phyloP scores from a whole-genome alignment of 192 early-diverging fungal species.

The Radiomyces spectabilis region DNA sequence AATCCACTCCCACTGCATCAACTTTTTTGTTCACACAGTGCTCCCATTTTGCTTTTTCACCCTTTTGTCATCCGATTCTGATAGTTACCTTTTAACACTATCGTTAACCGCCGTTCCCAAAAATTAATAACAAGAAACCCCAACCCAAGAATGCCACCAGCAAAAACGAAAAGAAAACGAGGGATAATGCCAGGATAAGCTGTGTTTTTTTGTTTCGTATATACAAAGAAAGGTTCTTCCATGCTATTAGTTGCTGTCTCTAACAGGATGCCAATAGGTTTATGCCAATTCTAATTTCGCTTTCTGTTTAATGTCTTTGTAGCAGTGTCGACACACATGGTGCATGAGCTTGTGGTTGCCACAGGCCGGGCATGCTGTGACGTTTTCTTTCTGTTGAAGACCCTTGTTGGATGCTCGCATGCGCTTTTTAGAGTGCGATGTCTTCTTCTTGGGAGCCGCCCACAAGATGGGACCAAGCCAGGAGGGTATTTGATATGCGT shows the following conservation, averaged over 20 bases:
- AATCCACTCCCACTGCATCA: too few relatives aligned
- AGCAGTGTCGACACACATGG: slow-evolving; percentile 74
- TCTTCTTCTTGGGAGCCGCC: slow-evolving; percentile 91
- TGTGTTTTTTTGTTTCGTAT: too few relatives aligned
- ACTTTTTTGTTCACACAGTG: too few relatives aligned
- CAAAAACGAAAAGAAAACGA: background rate
- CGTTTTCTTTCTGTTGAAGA: slow-evolving; percentile 61
- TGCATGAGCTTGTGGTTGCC: slow-evolving; percentile 64
- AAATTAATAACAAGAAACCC: background rate
- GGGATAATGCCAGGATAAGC: background rate
- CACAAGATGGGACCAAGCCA: slow-evolving; percentile 58
- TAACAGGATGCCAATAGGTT: background rate
- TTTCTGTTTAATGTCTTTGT: slow-evolving; percentile 50
- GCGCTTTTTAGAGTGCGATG: slow-evolving; percentile 86
- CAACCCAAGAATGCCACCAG: background rate
- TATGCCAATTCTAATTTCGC: slow-evolving; percentile 2
- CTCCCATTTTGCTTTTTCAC: too few relatives aligned
- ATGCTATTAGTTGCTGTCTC: background rate
- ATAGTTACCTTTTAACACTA: too few relatives aligned
- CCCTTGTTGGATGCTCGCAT: slow-evolving; percentile 76
- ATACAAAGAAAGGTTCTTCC: too few relatives aligned
- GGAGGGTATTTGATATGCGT: slow-evolving; percentile 25
- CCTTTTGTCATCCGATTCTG: too few relatives aligned
- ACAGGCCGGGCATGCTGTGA: slow-evolving; percentile 70
- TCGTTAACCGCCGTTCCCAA: background rate